phyloP scores from a whole-genome alignment of 1,139 yeast species.

The Lodderomyces jiufengensis region DNA sequence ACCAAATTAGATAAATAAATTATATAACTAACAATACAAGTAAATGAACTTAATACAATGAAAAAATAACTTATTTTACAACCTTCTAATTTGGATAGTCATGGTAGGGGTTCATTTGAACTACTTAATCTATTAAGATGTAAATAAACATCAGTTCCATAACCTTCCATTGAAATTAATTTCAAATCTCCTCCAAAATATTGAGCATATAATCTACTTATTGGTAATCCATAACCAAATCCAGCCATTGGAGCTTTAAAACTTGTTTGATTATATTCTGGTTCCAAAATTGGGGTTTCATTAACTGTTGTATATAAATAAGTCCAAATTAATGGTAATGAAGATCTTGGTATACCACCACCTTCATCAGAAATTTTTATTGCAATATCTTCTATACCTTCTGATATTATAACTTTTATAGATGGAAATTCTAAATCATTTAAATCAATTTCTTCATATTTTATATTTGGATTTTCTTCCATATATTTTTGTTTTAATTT shows the following conservation, averaged over 20 bases:
- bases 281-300: slow-evolving; percentile 65
- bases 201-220: slow-evolving; percentile 79
- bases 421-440: slow-evolving; percentile 77
- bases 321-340: slow-evolving; percentile 85
- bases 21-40: neutral
- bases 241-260: slow-evolving; percentile 94
- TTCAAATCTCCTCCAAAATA: slow-evolving; percentile 91
- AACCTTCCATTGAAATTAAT: slow-evolving; percentile 88
- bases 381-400: slow-evolving; percentile 91
- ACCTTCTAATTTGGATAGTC: slow-evolving; percentile 11
- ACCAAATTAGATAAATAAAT: neutral
- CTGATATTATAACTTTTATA: slow-evolving; percentile 83
- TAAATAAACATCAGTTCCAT: slow-evolving; percentile 88
- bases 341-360: slow-evolving; percentile 87
- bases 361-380: slow-evolving; percentile 91
- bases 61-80: slow-evolving; percentile 6
- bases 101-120: slow-evolving; percentile 46
- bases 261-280: slow-evolving; percentile 51
- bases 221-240: slow-evolving; percentile 87
- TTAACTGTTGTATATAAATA: slow-evolving; percentile 86
- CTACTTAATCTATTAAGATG: slow-evolving; percentile 63
- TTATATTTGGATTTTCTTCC: slow-evolving; percentile 41
- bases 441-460: slow-evolving; percentile 44
- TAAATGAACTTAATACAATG: neutral
- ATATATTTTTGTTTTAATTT: slow-evolving; percentile 35